Percentiles rank a stretch among this genome's conserved stretches.
Evolutionary conservation across 2,329 filamentous ascomycete genomes (phyloP).

Genomic region (Aureobasidium sp.): DNA sequence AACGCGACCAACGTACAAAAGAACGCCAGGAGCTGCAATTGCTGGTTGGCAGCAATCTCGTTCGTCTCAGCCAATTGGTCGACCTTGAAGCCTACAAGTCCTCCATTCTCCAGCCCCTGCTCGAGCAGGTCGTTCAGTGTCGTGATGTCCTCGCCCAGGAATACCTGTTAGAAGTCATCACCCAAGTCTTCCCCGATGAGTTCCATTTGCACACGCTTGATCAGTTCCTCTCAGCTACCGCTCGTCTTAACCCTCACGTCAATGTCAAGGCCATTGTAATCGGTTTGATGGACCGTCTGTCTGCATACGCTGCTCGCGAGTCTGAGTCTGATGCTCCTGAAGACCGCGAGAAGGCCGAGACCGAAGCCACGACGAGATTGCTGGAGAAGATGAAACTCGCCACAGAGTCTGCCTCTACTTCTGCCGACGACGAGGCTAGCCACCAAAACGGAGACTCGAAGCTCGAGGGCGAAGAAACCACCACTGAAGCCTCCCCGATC

Average conservation of each 20-base stretch:
- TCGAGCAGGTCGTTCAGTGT: constrained; percentile 97
- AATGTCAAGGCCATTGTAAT: constrained; percentile 98
- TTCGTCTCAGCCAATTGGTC: constrained; percentile 88
- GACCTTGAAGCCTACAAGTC: constrained; percentile 92
- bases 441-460: constrained; percentile 23
- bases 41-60: constrained; percentile 92
- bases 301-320: constrained; percentile 88
- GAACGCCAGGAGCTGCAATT: constrained; percentile 93
- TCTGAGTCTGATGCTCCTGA: constrained; percentile 63
- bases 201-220: constrained; percentile 96
- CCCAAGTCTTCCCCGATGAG: constrained; percentile 97
- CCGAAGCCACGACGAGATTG: constrained; percentile 71
- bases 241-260: constrained; percentile 88
- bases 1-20: constrained; percentile 86
- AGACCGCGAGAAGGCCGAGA: constrained; percentile 69
- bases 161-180: constrained; percentile 95
- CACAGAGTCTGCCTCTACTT: constrained; percentile 41
- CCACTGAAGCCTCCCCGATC: constrained; percentile 22
- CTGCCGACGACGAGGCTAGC: constrained; percentile 28
- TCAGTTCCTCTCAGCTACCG: constrained; percentile 87
- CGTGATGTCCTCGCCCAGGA: constrained; percentile 95
- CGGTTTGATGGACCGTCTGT: constrained; percentile 92
- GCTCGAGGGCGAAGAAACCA: constrained; percentile 25
- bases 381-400: constrained; percentile 70
- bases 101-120: constrained; percentile 74